phyloP scores from a whole-genome alignment of 257 asterid species.

The Solanum tarapatanum region DNA sequence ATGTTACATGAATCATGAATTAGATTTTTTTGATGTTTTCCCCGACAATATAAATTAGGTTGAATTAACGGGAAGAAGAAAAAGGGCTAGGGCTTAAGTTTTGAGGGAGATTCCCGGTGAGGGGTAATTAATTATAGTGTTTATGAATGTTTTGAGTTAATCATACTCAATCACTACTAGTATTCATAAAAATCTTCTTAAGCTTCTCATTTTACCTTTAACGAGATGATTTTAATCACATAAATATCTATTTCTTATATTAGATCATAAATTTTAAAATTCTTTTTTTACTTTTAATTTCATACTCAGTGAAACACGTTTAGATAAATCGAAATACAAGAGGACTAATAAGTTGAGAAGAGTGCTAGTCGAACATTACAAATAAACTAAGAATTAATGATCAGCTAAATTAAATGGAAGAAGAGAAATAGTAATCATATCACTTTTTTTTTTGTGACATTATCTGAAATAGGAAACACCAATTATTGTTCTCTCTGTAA shows the following conservation, averaged over 20 bases:
- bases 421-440: neutral
- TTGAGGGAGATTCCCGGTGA: neutral
- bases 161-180: neutral
- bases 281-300: neutral
- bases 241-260: neutral
- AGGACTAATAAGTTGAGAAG: neutral
- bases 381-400: neutral
- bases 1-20: neutral
- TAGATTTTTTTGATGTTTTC: neutral
- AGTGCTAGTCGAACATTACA: neutral
- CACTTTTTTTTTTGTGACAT: neutral
- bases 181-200: neutral
- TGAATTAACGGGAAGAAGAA: neutral
- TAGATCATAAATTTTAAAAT: neutral
- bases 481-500: neutral
- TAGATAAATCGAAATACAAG: neutral
- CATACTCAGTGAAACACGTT: neutral
- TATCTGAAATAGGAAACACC: neutral
- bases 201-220: neutral
- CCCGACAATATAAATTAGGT: neutral
- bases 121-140: neutral
- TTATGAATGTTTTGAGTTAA: neutral
- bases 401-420: neutral
- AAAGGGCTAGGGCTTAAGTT: neutral
- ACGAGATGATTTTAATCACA: neutral